These are phyloP conservation scores for Arbutus unedo DNA, from an alignment of 148 eudicot genomes.

Conservation along the genomic window DNA sequence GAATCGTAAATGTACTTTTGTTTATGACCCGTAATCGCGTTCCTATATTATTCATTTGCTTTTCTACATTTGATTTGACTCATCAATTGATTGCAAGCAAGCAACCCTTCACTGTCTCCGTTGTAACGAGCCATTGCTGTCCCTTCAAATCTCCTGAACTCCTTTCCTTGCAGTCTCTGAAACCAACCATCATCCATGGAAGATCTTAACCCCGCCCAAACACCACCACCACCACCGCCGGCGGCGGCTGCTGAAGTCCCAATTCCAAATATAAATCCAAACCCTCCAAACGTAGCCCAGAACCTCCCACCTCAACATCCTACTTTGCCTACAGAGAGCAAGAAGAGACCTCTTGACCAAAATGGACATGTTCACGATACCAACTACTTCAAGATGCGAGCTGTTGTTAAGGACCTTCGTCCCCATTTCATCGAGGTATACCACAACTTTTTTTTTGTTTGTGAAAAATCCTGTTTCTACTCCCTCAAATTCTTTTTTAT, in stretches of 20 bases:
- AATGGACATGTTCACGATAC: conserved; percentile 35
- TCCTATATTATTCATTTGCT: too few relatives aligned
- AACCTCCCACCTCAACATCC: conserved; percentile 3
- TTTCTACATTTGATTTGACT: too few relatives aligned
- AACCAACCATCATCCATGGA: conserved; percentile 5
- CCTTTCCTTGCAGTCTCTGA: not conserved
- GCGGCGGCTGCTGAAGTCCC: not conserved
- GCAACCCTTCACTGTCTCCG: not conserved
- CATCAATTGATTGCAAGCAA: too few relatives aligned
- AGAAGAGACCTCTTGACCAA: conserved; percentile 54
- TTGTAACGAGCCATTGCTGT: not conserved
- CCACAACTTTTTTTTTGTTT: not conserved
- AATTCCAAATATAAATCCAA: not conserved
- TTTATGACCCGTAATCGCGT: too few relatives aligned
- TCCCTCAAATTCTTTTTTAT: not conserved
- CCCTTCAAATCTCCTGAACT: not conserved
- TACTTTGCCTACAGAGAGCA: conserved; percentile 9
- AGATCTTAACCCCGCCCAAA: conserved; percentile 9
- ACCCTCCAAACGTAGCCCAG: conserved; percentile 16
- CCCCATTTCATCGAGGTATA: conserved; percentile 78
- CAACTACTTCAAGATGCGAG: conserved; percentile 65
- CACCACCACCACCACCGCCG: not conserved
- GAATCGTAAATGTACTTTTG: too few relatives aligned
- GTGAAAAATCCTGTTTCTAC: not conserved
- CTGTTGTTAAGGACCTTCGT: conserved; percentile 57